A percentile compares a stretch with the other conserved stretches of the same genome.
Evolutionary conservation across 2,329 filamentous ascomycete genomes (phyloP).

Genomic region (Coniosporium tulheliwenetii): DNA sequence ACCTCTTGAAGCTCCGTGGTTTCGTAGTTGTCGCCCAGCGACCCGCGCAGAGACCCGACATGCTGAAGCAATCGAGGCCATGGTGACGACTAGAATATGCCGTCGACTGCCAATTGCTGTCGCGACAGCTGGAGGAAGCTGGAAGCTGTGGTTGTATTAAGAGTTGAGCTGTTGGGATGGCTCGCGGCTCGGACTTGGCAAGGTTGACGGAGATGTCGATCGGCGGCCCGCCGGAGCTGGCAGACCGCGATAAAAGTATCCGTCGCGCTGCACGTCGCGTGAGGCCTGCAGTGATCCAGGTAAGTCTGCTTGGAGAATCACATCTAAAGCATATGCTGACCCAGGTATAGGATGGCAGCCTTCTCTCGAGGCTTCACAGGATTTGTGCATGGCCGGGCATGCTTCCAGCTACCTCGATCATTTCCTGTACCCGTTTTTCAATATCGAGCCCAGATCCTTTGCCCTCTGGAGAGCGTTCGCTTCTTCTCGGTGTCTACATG

Average conservation of each 20-base stretch:
- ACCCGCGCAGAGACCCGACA: slow-evolving; percentile 49
- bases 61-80: slow-evolving; percentile 52
- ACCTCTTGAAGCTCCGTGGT: slow-evolving; percentile 44
- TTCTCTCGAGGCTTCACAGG: slow-evolving; percentile 14
- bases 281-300: background rate
- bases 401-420: slow-evolving; percentile 16
- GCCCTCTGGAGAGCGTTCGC: slow-evolving; percentile 7
- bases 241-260: too few relatives aligned
- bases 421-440: slow-evolving; percentile 16
- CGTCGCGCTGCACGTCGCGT: background rate
- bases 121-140: slow-evolving; percentile 5
- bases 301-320: background rate
- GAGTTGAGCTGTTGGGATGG: background rate
- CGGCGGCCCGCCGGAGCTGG: too few relatives aligned
- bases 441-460: slow-evolving; percentile 10
- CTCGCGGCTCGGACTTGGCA: background rate
- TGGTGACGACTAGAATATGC: slow-evolving; percentile 14
- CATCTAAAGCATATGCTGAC: background rate
- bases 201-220: too few relatives aligned
- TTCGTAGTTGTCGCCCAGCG: slow-evolving; percentile 36
- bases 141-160: slow-evolving; percentile 8
- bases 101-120: slow-evolving; percentile 8
- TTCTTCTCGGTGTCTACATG: slow-evolving; percentile 7
- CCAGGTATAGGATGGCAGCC: slow-evolving; percentile 13
- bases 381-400: slow-evolving; percentile 10